These are phyloP conservation scores for Fonsecaea pugnacius DNA, from an alignment of 2,329 filamentous ascomycete genomes.

Conservation along the genomic window DNA sequence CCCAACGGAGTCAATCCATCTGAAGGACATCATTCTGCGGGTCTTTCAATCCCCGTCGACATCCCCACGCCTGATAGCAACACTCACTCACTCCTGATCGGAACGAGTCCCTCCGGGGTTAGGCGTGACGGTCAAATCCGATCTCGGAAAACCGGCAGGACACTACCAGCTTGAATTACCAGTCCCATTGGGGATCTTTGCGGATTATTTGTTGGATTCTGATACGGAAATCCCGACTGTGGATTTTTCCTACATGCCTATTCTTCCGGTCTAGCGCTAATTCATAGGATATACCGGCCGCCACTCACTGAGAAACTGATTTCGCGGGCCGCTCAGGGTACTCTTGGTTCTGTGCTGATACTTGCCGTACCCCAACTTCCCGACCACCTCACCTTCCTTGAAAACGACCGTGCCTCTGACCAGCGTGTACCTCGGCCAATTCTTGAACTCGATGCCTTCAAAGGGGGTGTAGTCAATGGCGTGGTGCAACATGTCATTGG, in stretches of 20 bases:
- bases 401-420: constrained; percentile 42
- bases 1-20: not conserved
- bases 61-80: not conserved
- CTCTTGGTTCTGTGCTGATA: constrained; percentile 18
- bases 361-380: constrained; percentile 15
- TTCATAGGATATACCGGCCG: constrained; percentile 13
- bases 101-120: not conserved
- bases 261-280: not conserved
- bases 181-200: not conserved
- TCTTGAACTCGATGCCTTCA: constrained; percentile 40
- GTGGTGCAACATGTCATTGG: constrained; percentile 44
- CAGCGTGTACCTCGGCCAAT: constrained; percentile 45
- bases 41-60: not conserved
- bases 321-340: constrained; percentile 13
- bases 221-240: not conserved
- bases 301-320: constrained; percentile 20
- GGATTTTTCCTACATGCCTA: not conserved
- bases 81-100: not conserved
- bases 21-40: not conserved
- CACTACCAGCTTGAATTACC: not conserved
- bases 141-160: not conserved
- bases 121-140: not conserved
- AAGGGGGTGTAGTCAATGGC: constrained; percentile 44
- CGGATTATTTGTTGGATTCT: not conserved
- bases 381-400: constrained; percentile 22